These are phyloP conservation scores for Pelargonium fulgidum DNA, from an alignment of 441 rosid species.

Conservation along the genomic window DNA sequence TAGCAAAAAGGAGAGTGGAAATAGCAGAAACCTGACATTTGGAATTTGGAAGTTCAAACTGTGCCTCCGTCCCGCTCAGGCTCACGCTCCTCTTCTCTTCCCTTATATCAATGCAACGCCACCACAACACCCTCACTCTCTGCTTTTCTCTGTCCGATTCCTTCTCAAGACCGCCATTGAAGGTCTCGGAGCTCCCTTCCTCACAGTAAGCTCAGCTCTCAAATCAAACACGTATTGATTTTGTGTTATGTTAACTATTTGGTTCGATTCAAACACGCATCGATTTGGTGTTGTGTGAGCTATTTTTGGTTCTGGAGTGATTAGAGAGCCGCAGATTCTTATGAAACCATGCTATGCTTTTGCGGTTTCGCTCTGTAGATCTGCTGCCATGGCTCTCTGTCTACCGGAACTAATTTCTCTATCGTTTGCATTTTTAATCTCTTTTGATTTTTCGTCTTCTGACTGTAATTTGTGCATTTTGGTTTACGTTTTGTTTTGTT, in stretches of 20 bases:
- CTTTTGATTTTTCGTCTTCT: neutral
- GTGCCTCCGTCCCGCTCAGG: conserved; percentile 52
- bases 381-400: conserved; percentile 22
- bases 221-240: neutral
- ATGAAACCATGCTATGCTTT: neutral
- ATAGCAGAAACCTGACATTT: neutral
- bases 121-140: conserved; percentile 15
- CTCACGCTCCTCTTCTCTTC: conserved; percentile 38
- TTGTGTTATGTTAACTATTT: neutral
- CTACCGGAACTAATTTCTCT: neutral
- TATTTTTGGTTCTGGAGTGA: neutral
- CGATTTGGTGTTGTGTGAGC: neutral
- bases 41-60: conserved; percentile 41
- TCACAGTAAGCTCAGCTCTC: conserved; percentile 29
- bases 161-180: conserved; percentile 19
- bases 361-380: conserved; percentile 23
- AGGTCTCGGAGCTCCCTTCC: conserved; percentile 29
- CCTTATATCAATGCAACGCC: conserved; percentile 12
- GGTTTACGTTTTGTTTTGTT: neutral
- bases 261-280: neutral
- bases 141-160: conserved; percentile 17
- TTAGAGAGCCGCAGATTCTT: conserved; percentile 17
- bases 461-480: conserved; percentile 4
- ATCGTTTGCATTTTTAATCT: neutral
- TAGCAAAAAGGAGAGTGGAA: neutral